Percentiles rank a stretch among this genome's conserved stretches.
phyloP scores from a whole-genome alignment of 192 early-diverging fungal species.

The Dimargaris cristalligena region DNA sequence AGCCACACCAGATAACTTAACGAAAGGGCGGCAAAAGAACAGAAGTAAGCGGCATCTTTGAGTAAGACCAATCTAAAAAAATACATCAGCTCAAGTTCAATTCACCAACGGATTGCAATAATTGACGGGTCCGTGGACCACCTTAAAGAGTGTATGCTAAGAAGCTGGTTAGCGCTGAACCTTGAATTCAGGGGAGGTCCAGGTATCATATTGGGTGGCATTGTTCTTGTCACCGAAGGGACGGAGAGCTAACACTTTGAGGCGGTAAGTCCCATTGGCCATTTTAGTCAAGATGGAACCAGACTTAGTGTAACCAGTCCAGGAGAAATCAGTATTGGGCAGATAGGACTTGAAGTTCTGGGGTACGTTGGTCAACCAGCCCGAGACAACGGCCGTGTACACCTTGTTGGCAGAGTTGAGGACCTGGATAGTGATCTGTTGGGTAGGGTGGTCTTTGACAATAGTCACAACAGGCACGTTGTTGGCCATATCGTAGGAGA shows the following conservation, averaged over 20 bases:
- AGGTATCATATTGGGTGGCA: constrained; percentile 20
- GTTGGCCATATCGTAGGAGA: not conserved
- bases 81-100: too few species aligned
- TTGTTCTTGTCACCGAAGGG: constrained; percentile 21
- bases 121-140: too few species aligned
- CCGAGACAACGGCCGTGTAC: not conserved
- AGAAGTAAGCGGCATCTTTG: too few species aligned
- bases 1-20: too few species aligned
- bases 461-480: not conserved
- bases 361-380: not conserved
- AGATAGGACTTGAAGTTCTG: not conserved
- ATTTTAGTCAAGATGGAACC: constrained; percentile 5
- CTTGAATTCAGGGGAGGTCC: constrained; percentile 21
- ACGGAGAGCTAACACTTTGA: constrained; percentile 17
- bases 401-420: not conserved
- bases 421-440: not conserved
- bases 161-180: constrained; percentile 7
- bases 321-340: constrained; percentile 1
- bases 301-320: constrained; percentile 4
- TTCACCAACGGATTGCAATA: too few species aligned
- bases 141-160: too few species aligned
- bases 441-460: constrained; percentile 1
- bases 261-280: constrained; percentile 21
- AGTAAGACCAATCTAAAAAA: too few species aligned
- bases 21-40: too few species aligned